Base-by-base conservation (phyloP, 805 yeast genomes). In the Zygosaccharomyces bisporus region DNA sequence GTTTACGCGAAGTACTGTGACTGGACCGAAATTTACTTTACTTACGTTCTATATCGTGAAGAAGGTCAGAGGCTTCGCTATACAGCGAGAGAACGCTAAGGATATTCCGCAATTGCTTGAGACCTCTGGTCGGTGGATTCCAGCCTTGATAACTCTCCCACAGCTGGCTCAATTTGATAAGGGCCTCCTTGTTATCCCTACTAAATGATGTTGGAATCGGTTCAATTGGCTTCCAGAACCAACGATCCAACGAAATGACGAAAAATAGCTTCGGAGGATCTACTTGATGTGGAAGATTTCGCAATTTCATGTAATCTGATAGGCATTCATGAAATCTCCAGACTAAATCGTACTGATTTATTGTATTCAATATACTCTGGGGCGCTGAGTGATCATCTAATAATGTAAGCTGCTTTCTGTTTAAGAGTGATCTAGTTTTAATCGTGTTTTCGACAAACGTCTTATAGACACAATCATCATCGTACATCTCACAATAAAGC, bases 291-390 rank as follows among this genome's bases (percentile, higher is more conserved):
- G 69, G 65, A 9, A 70, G 47, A 44, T 67, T 67, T 38, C 58
- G 58, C 10, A 69, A 41, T 8, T 45, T 55, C 27, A 64, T 59
- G 48, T 64, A 68, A 6, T 58, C 61, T 6, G 68, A 61, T 12
- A 69, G 41, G 17, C 65, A 64, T 14, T 69, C 73, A 48, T 70
- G 73, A 2, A 71, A 53, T 14, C 67, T 66, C 75, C 75, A 71
- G 1, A 71, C 69, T 34, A 71, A 46, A 43, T 70, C 69, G 44
- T 67, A 70, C 41, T 64, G 69, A 41, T 68, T 68, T 12, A 57
- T 60, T 1, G 58, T 49, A 46, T 55, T 56, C 25, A 49, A 54
- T 16, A 64, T 63, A 39, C 64, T 61, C 13, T 51, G 50, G 8
- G 59, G 59, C 10, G 51, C 48, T 4, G 56, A 44, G 23, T 52